Evolutionary conservation across 345 rosid species (phyloP).

Genomic region (Cardiospermum halicacabum): DNA sequence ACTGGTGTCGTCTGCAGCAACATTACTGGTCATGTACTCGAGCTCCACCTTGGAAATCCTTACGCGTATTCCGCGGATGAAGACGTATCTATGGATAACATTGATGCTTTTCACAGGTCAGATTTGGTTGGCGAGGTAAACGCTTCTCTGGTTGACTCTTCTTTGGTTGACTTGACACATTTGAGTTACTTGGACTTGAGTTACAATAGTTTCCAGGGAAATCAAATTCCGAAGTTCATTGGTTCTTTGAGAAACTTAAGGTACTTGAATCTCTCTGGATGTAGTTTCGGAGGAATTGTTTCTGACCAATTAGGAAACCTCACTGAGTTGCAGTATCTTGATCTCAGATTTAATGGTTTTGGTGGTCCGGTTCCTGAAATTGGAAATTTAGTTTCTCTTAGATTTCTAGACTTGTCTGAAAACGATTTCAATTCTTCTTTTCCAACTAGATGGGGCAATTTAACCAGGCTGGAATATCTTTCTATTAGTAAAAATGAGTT

Average conservation of each 20-base stretch:
- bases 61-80: neutral
- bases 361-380: neutral
- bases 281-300: neutral
- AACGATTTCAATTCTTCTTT: no score
- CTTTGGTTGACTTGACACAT: neutral
- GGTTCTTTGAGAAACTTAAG: neutral
- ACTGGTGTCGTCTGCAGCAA: neutral
- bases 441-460: no score
- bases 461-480: neutral
- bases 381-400: no score
- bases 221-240: constrained; percentile 10
- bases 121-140: neutral
- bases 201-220: constrained; percentile 7
- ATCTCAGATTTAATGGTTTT: neutral
- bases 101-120: neutral
- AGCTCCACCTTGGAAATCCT: neutral
- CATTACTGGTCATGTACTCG: neutral
- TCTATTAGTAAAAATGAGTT: neutral
- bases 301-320: constrained; percentile 4
- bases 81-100: no score
- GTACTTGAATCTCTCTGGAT: neutral
- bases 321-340: neutral
- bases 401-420: no score
- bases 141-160: neutral
- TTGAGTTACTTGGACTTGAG: neutral